Evolutionary conservation across 23 red algal species (phyloP).

Genomic region (Pyropia yezoensis): DNA sequence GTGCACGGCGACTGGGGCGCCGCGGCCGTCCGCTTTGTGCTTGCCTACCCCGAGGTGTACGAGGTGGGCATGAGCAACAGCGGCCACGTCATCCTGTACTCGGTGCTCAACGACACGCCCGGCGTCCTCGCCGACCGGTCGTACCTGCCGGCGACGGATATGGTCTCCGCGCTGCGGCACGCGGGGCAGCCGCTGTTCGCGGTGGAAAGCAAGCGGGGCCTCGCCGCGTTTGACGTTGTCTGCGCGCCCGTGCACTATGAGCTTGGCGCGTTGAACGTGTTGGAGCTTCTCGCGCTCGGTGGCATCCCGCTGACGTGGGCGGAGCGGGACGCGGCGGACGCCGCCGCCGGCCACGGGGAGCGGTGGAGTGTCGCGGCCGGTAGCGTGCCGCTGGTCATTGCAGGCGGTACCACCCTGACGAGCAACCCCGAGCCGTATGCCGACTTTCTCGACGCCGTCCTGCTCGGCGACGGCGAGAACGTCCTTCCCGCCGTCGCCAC

Average conservation of each 20-base stretch:
- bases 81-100: slow-evolving; percentile 65
- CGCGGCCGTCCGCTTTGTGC: slow-evolving; percentile 40
- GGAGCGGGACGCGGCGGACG: slow-evolving; percentile 46
- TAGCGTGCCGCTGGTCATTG: slow-evolving; percentile 37
- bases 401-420: slow-evolving; percentile 47
- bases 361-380: not conserved
- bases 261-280: slow-evolving; percentile 62
- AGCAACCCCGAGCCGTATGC: slow-evolving; percentile 65
- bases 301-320: slow-evolving; percentile 31
- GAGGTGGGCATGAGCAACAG: slow-evolving; percentile 64
- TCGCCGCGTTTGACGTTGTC: slow-evolving; percentile 50
- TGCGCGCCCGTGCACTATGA: slow-evolving; percentile 58
- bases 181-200: slow-evolving; percentile 31
- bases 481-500: slow-evolving; percentile 53
- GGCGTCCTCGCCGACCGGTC: slow-evolving; percentile 48
- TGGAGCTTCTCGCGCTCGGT: slow-evolving; percentile 43
- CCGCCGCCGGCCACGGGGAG: not conserved
- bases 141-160: slow-evolving; percentile 59
- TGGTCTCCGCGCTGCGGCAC: slow-evolving; percentile 28
- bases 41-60: slow-evolving; percentile 72
- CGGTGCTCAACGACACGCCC: slow-evolving; percentile 50
- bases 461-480: slow-evolving; percentile 68
- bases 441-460: slow-evolving; percentile 60
- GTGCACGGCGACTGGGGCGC: slow-evolving; percentile 32
- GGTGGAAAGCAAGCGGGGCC: slow-evolving; percentile 54